Base-by-base conservation (phyloP, 371 early-diverging fungal species). In the Mortierella sp. region DNA sequence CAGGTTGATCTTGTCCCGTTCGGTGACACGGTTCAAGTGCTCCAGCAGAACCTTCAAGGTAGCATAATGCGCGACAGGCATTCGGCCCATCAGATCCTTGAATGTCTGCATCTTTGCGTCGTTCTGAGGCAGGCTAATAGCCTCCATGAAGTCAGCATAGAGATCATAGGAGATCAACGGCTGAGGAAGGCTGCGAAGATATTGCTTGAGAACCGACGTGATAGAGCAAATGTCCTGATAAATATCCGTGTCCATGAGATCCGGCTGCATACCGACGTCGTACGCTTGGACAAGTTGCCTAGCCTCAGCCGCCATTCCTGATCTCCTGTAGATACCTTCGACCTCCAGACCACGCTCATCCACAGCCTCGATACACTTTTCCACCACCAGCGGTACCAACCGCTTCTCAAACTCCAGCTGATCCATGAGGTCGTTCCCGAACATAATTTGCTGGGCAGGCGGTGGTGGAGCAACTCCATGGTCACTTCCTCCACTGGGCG, bases 201-300 rank as follows among this genome's bases (percentile, higher is more conserved):
- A 99, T 81, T 97, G 97, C 83, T 98, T 98, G 70, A 99, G 86
- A 24, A 99, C 91, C 73, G 97, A 96, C 5, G 99, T 97, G 22
- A 97, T 90, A n/a, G 93, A 90, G 65, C 91, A 89, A 64, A 94
- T 92, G 74, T 92, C 93, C 76, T 90, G 89, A 66, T 89, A 86
- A 24, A 87, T 74, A 8, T 87, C 85, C 11, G 87, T 79, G 68
- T 91, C 89, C 63, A 85, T 86, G 16, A 95, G 68, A 74, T 92
- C 88, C 16, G 91, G 76, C 0, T 88, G 79, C 31, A 75, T 65
- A 19, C 85, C 85, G 64, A 72, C 70, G 22, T 85, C 80, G 43
- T 78, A 82, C 2, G 80, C 76, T 50, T 75, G 80, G 8, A 79
- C 93, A 44, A 96, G 90, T 16, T 87, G 79, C 53, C 91, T 81